Base-by-base conservation (phyloP, 345 rosid species). In the Orychophragmus violaceus region DNA sequence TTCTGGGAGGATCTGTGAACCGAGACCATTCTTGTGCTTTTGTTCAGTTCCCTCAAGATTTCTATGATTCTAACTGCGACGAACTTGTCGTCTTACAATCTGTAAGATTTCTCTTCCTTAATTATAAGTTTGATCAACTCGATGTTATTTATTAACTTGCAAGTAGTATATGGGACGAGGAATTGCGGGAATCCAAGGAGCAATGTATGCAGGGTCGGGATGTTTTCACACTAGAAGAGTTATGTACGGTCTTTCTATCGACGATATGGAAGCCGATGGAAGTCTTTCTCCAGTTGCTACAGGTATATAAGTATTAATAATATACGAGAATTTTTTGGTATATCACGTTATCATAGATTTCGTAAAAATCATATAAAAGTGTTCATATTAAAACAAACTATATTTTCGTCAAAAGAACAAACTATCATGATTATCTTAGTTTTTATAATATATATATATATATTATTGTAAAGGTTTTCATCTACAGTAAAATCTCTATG, bases 171-270 rank as follows among this genome's bases (percentile, higher is more conserved):
- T 81, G 6, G 77, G 66, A 2, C 50, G 17, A 16, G 96, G 96
- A 46, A 6, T 82, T 1, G 79, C 32, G 2, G 94, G 87, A 45
- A 54, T 85, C 45, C 90, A 84, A 77, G 91, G 88, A 29, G 64
- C 85, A 1, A 3, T 14, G 1, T 91, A 88, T 12, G 30, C 1
- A 0, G 96, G 91, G 2, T 65, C 96, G 1, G 91, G 94, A 51
- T 74, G 90, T 14, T 79, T 91, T 28, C 90, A 80, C 17, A 79
- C 82, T 45, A 70, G 88, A 66, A 78, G 82, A 81, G 84, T 85
- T 12, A 81, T 88, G 4, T 88, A 86, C 17, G 88, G 90, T 10
- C 29, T 72, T 1, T 64, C 76, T 50, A 77, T 86, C 0, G 62
- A 76, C 0, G 80, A 79, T 8, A 10, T 50, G 9, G 64, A 62